These are phyloP conservation scores for Dendrobium huoshanense DNA, from an alignment of 106 monocot genomes.

Conservation along the genomic window DNA sequence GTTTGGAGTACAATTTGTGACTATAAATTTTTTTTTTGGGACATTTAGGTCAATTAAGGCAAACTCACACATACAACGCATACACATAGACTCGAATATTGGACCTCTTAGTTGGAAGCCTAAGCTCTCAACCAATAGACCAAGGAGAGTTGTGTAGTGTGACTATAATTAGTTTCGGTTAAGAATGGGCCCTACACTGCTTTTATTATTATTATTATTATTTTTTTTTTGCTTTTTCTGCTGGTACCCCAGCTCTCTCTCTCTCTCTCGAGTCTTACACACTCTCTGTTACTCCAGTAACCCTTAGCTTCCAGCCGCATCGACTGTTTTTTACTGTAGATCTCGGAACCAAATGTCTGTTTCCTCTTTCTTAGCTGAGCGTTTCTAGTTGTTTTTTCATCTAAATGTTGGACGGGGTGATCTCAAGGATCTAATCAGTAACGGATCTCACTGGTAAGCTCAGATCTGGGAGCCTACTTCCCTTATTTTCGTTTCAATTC, in stretches of 20 bases:
- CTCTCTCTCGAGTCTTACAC: background rate
- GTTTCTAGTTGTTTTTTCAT: background rate
- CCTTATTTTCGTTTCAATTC: background rate
- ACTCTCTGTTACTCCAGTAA: background rate
- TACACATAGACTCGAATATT: too few species aligned
- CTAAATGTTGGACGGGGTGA: background rate
- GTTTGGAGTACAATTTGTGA: too few species aligned
- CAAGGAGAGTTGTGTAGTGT: too few species aligned
- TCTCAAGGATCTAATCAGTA: background rate
- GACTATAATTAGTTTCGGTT: slow-evolving; percentile 5
- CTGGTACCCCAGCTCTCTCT: background rate
- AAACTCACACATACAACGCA: too few species aligned
- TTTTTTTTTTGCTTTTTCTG: background rate
- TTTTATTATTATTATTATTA: too few species aligned
- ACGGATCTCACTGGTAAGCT: slow-evolving; percentile 14
- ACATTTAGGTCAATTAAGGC: too few species aligned
- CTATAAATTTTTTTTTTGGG: background rate
- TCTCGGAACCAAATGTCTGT: background rate
- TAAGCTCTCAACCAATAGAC: too few species aligned
- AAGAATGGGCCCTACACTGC: background rate
- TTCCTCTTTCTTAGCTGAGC: background rate
- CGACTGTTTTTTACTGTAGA: background rate
- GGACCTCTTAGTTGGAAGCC: too few species aligned
- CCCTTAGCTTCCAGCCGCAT: too few species aligned
- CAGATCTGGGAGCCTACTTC: background rate